Conservation (phyloP, 139 green algal species). For the Volvox reticuliferus region DNA sequence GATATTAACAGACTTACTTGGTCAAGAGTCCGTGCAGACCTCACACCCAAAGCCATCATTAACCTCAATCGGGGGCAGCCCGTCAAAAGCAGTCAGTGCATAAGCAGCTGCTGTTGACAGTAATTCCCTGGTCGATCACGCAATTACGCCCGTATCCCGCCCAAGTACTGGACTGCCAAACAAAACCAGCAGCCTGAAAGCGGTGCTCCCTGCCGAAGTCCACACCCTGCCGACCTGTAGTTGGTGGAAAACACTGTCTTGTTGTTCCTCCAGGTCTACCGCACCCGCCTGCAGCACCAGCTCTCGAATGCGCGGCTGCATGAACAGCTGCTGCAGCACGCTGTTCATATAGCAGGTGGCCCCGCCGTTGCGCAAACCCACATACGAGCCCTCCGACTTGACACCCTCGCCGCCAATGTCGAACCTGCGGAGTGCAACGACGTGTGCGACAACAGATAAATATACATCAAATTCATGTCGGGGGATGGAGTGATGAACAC, state of each 20-base stretch:
- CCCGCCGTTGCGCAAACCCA: conserved; percentile 84
- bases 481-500: too few relatives aligned
- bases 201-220: too few relatives aligned
- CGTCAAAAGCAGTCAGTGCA: too few relatives aligned
- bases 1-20: too few relatives aligned
- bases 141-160: too few relatives aligned
- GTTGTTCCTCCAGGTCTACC: conserved; percentile 52
- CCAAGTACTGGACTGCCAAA: too few relatives aligned
- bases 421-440: conserved; percentile 18
- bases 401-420: conserved; percentile 42
- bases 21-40: too few relatives aligned
- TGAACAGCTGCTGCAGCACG: conserved; percentile 96
- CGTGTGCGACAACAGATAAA: background rate
- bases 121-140: too few relatives aligned
- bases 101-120: too few relatives aligned
- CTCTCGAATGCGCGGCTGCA: conserved; percentile 86
- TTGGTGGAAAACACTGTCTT: conserved; percentile 81
- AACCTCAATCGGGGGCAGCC: too few relatives aligned
- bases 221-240: conserved; percentile 55
- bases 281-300: conserved; percentile 73
- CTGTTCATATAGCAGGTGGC: conserved; percentile 98
- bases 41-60: too few relatives aligned
- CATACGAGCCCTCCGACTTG: conserved; percentile 48
- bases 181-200: too few relatives aligned
- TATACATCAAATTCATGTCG: background rate